phyloP scores from a whole-genome alignment of 192 early-diverging fungal genomes.

The Dimargaris xerosporica region DNA sequence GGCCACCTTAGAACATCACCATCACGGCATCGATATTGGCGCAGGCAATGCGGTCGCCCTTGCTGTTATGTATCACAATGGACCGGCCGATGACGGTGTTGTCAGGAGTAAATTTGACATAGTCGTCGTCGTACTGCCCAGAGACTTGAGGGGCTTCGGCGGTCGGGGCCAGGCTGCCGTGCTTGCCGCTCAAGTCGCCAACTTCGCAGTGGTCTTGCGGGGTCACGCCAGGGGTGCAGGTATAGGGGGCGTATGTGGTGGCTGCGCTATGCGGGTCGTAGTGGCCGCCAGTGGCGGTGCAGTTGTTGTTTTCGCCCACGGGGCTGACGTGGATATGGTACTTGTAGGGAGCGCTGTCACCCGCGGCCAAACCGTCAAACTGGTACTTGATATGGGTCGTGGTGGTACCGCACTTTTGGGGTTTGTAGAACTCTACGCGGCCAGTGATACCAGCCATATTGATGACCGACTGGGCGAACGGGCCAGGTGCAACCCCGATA shows the following conservation, averaged over 20 bases:
- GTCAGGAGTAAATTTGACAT: constrained; percentile 26
- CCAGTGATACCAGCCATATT: neutral
- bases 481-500: neutral
- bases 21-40: constrained; percentile 25
- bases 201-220: constrained; percentile 29
- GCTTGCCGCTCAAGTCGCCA: constrained; percentile 38
- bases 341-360: constrained; percentile 15
- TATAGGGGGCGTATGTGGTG: constrained; percentile 16
- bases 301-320: constrained; percentile 26
- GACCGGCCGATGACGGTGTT: constrained; percentile 35
- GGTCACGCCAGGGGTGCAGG: constrained; percentile 16
- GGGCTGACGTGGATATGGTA: constrained; percentile 28
- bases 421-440: neutral
- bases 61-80: constrained; percentile 35
- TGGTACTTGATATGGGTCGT: neutral
- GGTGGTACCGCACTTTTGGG: neutral
- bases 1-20: neutral
- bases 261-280: constrained; percentile 21
- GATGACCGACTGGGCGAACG: neutral
- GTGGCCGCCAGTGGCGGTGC: constrained; percentile 29
- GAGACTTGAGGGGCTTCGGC: constrained; percentile 16
- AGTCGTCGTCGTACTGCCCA: constrained; percentile 19
- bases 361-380: neutral
- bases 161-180: constrained; percentile 27
- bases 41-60: constrained; percentile 35